Percentiles rank a stretch among this genome's conserved stretches.
Evolutionary conservation across 352 stramenopile species (phyloP).

Genomic region (Phytophthora hibernalis): DNA sequence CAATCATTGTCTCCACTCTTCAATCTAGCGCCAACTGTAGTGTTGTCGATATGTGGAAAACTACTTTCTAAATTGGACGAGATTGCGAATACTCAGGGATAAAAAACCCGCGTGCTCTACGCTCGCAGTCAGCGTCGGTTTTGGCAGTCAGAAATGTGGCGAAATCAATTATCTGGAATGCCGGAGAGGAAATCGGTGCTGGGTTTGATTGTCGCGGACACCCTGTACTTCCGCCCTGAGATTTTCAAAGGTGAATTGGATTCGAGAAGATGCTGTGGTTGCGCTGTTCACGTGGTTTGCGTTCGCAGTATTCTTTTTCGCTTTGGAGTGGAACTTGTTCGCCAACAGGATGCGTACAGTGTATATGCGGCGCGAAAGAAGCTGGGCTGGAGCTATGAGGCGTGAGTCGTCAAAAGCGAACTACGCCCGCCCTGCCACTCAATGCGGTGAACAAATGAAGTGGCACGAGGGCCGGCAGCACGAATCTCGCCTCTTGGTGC

Average conservation of each 20-base stretch:
- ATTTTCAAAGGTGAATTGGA: constrained; percentile 20
- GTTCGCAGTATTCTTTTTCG: too few species aligned
- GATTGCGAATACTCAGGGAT: constrained; percentile 12
- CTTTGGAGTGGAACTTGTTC: constrained; percentile 46
- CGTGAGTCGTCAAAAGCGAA: constrained; percentile 33
- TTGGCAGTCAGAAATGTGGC: constrained; percentile 23
- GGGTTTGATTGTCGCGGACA: constrained; percentile 58
- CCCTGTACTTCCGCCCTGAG: constrained; percentile 60
- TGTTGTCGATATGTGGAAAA: constrained; percentile 56
- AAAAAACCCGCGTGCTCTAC: constrained; percentile 39
- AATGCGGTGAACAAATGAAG: constrained; percentile 70
- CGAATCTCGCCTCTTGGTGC: constrained; percentile 94
- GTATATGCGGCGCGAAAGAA: too few species aligned
- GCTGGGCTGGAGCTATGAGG: too few species aligned
- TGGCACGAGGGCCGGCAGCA: constrained; percentile 88
- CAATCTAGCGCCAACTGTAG: too few species aligned
- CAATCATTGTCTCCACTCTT: background rate
- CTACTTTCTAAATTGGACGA: constrained; percentile 52
- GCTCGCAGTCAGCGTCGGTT: constrained; percentile 45
- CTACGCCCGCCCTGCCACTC: constrained; percentile 19
- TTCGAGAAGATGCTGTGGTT: constrained; percentile 45
- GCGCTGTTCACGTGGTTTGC: too few species aligned
- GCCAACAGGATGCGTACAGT: too few species aligned
- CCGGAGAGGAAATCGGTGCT: constrained; percentile 23
- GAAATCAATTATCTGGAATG: constrained; percentile 65